These are phyloP conservation scores for Endoconidiophora polonica DNA, from an alignment of 2,329 filamentous ascomycete genomes.

Conservation along the genomic window DNA sequence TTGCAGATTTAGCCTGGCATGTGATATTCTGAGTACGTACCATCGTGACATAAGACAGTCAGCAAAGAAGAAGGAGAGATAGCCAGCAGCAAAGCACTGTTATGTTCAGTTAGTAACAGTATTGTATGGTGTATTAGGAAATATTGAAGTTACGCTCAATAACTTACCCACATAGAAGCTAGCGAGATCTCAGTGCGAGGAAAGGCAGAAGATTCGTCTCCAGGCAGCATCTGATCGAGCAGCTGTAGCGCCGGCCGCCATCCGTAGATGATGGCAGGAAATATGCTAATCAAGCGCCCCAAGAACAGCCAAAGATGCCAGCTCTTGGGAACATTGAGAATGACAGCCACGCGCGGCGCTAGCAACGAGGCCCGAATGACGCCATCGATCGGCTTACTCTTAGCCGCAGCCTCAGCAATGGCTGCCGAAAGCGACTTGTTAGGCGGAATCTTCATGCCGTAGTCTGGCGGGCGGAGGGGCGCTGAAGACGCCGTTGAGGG, in stretches of 20 bases:
- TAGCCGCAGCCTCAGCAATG: constrained; percentile 8
- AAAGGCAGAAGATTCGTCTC: constrained; percentile 16
- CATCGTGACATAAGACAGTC: constrained; percentile 75
- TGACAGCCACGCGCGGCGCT: constrained; percentile 62
- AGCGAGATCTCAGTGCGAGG: constrained; percentile 50
- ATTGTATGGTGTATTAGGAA: background rate
- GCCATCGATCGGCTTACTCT: background rate
- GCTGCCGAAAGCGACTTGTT: constrained; percentile 10
- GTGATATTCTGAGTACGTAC: constrained; percentile 25
- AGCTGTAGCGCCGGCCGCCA: constrained; percentile 52
- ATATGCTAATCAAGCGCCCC: constrained; percentile 54
- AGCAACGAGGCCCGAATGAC: constrained; percentile 29
- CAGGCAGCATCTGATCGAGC: constrained; percentile 42
- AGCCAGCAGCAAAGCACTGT: constrained; percentile 60
- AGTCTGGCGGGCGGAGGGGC: background rate
- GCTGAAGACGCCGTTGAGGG: background rate
- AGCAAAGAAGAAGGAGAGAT: constrained; percentile 68
- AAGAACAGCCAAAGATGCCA: constrained; percentile 62
- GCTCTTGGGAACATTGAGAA: constrained; percentile 52
- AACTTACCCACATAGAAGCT: constrained; percentile 56
- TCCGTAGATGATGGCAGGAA: constrained; percentile 56
- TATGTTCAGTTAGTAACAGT: background rate
- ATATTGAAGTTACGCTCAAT: background rate
- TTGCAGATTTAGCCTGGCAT: background rate
- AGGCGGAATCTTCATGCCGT: constrained; percentile 11